Evolutionary conservation across 1,284 basidiomycete genomes (phyloP).

Genomic region (Amylostereum areolatum): DNA sequence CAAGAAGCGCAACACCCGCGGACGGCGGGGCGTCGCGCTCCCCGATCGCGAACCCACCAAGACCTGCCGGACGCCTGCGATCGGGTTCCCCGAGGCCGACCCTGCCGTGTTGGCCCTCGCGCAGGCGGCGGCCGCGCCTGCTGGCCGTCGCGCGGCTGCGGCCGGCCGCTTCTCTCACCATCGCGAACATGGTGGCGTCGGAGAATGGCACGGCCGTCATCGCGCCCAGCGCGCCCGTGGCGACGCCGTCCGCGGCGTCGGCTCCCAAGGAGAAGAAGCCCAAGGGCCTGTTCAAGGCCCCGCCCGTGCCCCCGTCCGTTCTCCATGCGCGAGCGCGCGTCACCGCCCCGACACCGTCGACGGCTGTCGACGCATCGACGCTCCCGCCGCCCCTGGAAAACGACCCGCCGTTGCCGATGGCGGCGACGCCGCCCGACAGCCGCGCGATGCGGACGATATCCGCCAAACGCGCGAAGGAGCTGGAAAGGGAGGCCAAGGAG

Average conservation of each 20-base stretch:
- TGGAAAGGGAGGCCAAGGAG: slow-evolving; percentile 75
- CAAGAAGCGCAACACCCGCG: slow-evolving; percentile 84
- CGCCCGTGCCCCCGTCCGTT: slow-evolving; percentile 48
- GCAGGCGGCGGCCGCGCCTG: slow-evolving; percentile 58
- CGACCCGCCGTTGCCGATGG: slow-evolving; percentile 41
- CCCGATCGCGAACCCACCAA: slow-evolving; percentile 92
- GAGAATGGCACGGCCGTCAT: slow-evolving; percentile 65
- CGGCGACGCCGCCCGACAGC: slow-evolving; percentile 36
- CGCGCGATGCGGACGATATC: slow-evolving; percentile 39
- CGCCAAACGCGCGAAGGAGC: slow-evolving; percentile 62
- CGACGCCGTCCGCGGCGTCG: slow-evolving; percentile 29
- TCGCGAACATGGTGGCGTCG: slow-evolving; percentile 79
- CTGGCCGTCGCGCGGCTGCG: slow-evolving; percentile 75
- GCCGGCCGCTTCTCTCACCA: slow-evolving; percentile 77
- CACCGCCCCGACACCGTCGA: slow-evolving; percentile 52
- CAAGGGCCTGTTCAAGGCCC: slow-evolving; percentile 69
- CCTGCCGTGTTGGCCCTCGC: slow-evolving; percentile 59
- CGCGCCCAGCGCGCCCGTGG: slow-evolving; percentile 42
- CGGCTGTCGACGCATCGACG: slow-evolving; percentile 54
- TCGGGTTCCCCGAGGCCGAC: slow-evolving; percentile 78
- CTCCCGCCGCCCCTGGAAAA: slow-evolving; percentile 53
- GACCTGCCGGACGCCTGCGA: slow-evolving; percentile 84
- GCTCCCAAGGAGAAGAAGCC: slow-evolving; percentile 59
- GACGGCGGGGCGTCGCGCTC: slow-evolving; percentile 81
- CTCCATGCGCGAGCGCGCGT: slow-evolving; percentile 54